These are phyloP conservation scores for Phaeosphaeria sp. DNA, from an alignment of 2,329 filamentous ascomycete genomes.

Conservation along the genomic window DNA sequence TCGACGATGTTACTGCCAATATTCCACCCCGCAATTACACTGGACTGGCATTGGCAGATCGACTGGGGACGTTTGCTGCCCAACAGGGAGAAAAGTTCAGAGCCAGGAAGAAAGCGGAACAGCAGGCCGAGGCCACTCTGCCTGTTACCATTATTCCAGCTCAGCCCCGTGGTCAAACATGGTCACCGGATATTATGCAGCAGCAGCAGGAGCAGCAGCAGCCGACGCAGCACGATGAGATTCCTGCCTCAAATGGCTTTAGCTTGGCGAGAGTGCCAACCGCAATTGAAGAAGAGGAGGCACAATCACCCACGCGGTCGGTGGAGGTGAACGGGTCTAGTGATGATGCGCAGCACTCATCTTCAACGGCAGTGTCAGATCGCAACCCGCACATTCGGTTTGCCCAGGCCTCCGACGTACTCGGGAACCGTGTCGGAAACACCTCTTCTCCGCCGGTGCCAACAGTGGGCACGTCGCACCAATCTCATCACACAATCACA, in stretches of 20 bases:
- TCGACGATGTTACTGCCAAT: conserved; percentile 43
- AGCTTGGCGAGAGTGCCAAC: conserved; percentile 26
- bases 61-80: conserved; percentile 57
- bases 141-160: conserved; percentile 69
- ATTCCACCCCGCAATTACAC: conserved; percentile 54
- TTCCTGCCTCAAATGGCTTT: conserved; percentile 14
- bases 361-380: conserved; percentile 17
- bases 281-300: conserved; percentile 22
- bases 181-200: conserved; percentile 56
- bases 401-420: conserved; percentile 22
- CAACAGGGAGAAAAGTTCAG: conserved; percentile 55
- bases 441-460: not conserved
- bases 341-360: conserved; percentile 12
- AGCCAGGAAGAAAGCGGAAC: conserved; percentile 45
- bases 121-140: conserved; percentile 51
- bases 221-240: conserved; percentile 24
- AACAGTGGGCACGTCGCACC: conserved; percentile 8
- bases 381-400: conserved; percentile 33
- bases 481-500: conserved; percentile 13
- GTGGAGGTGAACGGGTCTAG: conserved; percentile 15
- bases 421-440: conserved; percentile 23
- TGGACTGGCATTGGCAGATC: conserved; percentile 53
- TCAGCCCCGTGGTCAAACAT: conserved; percentile 62
- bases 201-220: conserved; percentile 17
- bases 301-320: conserved; percentile 19